Conservation (phyloP, 768 basidiomycete species). For the Royoungia palumana region DNA sequence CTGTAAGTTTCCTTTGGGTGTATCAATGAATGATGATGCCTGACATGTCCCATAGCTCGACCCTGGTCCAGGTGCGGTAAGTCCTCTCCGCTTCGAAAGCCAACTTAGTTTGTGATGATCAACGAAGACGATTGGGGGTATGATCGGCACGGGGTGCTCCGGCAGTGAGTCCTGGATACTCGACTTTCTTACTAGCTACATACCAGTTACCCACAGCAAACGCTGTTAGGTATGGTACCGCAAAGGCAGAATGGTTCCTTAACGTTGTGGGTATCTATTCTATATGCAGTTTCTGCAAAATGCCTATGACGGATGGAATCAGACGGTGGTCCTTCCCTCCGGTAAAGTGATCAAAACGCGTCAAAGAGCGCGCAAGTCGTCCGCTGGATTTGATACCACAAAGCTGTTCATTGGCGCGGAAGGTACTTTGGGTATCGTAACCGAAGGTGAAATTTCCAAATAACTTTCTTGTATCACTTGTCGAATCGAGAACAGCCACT, state of each 20-base stretch:
- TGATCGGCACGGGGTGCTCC: conserved; percentile 84
- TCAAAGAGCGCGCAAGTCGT: conserved; percentile 72
- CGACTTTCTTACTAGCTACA: not conserved
- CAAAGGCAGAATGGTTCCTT: conserved; percentile 84
- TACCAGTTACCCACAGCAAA: conserved; percentile 46
- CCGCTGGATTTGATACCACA: conserved; percentile 83
- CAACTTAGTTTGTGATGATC: conserved; percentile 7
- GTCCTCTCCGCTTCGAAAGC: conserved; percentile 18
- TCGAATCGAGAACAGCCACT: conserved; percentile 50
- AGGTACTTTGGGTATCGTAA: conserved; percentile 87
- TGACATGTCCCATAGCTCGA: conserved; percentile 47
- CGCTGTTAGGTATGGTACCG: conserved; percentile 83
- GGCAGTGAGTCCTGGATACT: conserved; percentile 54
- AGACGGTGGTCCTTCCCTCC: conserved; percentile 83
- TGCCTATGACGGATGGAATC: not conserved
- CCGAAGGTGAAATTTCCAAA: conserved; percentile 52
- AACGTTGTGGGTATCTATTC: conserved; percentile 53
- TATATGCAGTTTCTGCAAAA: not conserved
- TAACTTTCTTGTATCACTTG: not conserved
- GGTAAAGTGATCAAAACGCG: conserved; percentile 89
- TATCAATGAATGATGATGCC: not conserved
- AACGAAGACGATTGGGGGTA: conserved; percentile 75
- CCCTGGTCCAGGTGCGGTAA: conserved; percentile 67
- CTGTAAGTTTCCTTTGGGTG: conserved; percentile 43
- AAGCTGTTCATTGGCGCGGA: conserved; percentile 90